Conservation (phyloP, 305 asterid genomes). For the Petunia hybrid region DNA sequence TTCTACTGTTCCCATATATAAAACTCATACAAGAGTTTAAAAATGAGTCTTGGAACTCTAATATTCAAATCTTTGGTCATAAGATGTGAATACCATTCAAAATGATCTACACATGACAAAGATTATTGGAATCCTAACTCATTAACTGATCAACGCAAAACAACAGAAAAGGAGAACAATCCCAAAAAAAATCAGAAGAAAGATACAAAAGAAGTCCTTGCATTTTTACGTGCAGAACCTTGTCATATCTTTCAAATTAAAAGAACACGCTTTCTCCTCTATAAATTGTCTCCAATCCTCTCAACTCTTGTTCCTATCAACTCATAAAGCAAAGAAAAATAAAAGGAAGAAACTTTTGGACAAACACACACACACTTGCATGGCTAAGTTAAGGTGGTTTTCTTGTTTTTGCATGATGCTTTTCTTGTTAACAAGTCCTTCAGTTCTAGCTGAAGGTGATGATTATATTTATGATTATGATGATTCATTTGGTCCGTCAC, state of each 20-base stretch:
- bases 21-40: neutral
- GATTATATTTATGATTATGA: neutral
- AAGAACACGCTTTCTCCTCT: neutral
- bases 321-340: neutral
- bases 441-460: neutral
- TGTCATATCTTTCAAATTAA: neutral
- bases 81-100: neutral
- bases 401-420: neutral
- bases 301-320: neutral
- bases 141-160: neutral
- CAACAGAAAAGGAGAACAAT: neutral
- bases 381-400: constrained; percentile 5
- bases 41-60: neutral
- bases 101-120: neutral
- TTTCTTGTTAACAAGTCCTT: neutral
- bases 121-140: neutral
- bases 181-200: neutral
- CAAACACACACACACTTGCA: neutral
- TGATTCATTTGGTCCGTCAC: constrained; percentile 3
- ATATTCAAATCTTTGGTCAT: neutral
- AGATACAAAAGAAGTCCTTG: neutral
- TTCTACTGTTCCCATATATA: neutral
- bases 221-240: neutral
- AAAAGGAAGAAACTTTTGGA: neutral
- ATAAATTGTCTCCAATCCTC: constrained; percentile 20